Conservation (phyloP, 1,284 basidiomycete genomes). For the Rugosomyces carneus region DNA sequence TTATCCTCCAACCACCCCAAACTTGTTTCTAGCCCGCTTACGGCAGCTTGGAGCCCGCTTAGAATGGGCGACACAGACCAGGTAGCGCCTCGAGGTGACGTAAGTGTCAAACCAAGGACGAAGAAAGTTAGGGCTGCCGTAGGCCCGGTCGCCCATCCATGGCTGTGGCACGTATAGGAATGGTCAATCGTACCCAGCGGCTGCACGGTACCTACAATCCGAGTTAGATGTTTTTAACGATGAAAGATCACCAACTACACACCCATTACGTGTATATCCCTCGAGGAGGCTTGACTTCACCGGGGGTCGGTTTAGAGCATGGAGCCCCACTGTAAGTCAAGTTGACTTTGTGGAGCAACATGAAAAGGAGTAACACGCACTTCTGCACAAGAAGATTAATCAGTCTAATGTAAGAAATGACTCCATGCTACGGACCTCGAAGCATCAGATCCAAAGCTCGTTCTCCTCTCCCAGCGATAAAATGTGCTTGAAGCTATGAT, state of each 20-base stretch:
- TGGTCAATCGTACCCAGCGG: constrained; percentile 44
- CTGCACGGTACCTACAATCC: constrained; percentile 32
- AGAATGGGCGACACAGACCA: constrained; percentile 39
- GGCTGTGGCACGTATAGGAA: constrained; percentile 40
- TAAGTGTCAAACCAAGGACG: constrained; percentile 36
- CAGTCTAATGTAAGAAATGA: neutral
- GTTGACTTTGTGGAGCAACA: too few species aligned
- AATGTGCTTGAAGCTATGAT: constrained; percentile 43
- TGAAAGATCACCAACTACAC: neutral
- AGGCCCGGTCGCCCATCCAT: constrained; percentile 29
- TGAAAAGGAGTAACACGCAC: constrained; percentile 3
- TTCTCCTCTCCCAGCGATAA: constrained; percentile 39
- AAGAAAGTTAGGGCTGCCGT: constrained; percentile 35
- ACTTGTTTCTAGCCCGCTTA: constrained; percentile 1
- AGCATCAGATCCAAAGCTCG: constrained; percentile 43
- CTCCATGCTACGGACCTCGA: constrained; percentile 19
- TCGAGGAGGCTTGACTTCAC: constrained; percentile 47
- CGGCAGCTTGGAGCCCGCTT: constrained; percentile 26
- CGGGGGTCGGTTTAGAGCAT: constrained; percentile 47
- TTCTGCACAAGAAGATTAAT: constrained; percentile 1
- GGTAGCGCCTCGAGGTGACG: constrained; percentile 30
- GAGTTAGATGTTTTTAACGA: neutral
- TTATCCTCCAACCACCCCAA: constrained; percentile 13
- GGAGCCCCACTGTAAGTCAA: constrained; percentile 41
- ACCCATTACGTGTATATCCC: constrained; percentile 45